Conservation (phyloP, 345 rosid species). For the Draba incana region DNA sequence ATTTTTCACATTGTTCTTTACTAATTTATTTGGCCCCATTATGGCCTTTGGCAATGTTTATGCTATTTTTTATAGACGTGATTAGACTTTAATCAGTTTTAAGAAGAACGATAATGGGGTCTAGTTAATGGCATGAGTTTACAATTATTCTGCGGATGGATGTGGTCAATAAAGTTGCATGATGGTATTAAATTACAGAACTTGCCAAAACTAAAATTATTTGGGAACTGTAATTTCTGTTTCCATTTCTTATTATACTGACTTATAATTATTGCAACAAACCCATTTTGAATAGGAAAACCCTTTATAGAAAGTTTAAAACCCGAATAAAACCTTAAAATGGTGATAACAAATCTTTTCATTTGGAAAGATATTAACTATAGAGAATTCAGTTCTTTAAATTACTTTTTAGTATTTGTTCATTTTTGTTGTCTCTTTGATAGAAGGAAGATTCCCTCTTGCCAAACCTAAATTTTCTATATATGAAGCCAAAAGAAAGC, state of each 20-base stretch:
- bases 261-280: not conserved
- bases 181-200: slow-evolving; percentile 34
- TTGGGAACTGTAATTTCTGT: not conserved
- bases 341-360: not conserved
- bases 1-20: slow-evolving; percentile 30
- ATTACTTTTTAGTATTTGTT: slow-evolving; percentile 8
- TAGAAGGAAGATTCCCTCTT: slow-evolving; percentile 56
- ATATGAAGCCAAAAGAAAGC: slow-evolving; percentile 15
- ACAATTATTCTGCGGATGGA: not conserved
- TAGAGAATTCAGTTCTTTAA: not conserved
- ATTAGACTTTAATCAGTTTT: slow-evolving; percentile 34
- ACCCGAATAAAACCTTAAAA: not conserved
- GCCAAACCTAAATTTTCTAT: slow-evolving; percentile 33
- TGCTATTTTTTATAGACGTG: slow-evolving; percentile 26
- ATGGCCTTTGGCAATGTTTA: slow-evolving; percentile 31
- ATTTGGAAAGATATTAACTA: not conserved
- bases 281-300: slow-evolving; percentile 3
- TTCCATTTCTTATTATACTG: not conserved
- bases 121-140: slow-evolving; percentile 25
- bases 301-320: not conserved
- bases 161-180: slow-evolving; percentile 40
- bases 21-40: slow-evolving; percentile 26
- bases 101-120: not conserved
- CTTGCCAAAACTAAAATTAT: slow-evolving; percentile 26
- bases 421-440: slow-evolving; percentile 39